These are phyloP conservation scores for Lyophyllum semitale DNA, from an alignment of 768 basidiomycete genomes.

Conservation along the genomic window DNA sequence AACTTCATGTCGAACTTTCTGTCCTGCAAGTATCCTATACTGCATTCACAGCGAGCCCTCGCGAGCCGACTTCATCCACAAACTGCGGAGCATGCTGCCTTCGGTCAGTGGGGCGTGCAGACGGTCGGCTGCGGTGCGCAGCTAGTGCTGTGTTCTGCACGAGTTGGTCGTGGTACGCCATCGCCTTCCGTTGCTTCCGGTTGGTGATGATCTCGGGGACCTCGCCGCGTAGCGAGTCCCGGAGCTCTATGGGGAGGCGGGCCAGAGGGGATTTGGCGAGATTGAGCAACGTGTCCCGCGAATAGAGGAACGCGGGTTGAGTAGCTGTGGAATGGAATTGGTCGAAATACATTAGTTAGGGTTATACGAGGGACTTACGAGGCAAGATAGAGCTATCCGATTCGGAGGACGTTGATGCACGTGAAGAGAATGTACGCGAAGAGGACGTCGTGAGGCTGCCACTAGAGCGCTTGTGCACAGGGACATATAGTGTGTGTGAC, in stretches of 20 bases:
- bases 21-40: too few species aligned
- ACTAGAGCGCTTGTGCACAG: slow-evolving; percentile 37
- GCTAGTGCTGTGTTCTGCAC: background rate
- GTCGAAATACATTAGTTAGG: background rate
- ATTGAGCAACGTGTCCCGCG: slow-evolving; percentile 23
- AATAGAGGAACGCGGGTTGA: slow-evolving; percentile 23
- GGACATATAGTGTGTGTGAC: slow-evolving; percentile 34
- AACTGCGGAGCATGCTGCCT: background rate
- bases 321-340: slow-evolving; percentile 1
- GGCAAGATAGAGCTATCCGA: slow-evolving; percentile 15
- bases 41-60: background rate
- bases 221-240: slow-evolving; percentile 23
- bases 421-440: slow-evolving; percentile 11
- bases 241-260: slow-evolving; percentile 21
- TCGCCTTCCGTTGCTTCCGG: slow-evolving; percentile 28
- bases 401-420: slow-evolving; percentile 17
- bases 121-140: background rate
- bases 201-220: slow-evolving; percentile 29
- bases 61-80: background rate
- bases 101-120: background rate
- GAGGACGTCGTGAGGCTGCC: slow-evolving; percentile 21
- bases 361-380: slow-evolving; percentile 11
- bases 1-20: background rate
- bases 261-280: slow-evolving; percentile 29
- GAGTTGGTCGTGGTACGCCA: slow-evolving; percentile 24